These are phyloP conservation scores for Candida tibetensis DNA, from an alignment of 805 yeast genomes.

Conservation along the genomic window DNA sequence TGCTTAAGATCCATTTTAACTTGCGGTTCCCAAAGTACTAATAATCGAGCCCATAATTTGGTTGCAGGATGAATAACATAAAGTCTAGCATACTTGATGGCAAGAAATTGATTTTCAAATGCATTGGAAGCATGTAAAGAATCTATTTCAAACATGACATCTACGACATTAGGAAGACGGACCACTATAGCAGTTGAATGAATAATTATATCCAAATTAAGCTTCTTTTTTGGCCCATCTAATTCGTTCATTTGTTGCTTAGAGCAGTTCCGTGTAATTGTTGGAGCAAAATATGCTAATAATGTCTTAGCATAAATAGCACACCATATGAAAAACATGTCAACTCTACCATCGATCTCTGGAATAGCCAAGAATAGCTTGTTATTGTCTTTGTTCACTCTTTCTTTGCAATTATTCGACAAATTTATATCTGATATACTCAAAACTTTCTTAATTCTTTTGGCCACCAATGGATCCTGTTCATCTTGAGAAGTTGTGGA, in stretches of 20 bases:
- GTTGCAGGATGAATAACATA: slow-evolving; percentile 52
- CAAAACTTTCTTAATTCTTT: slow-evolving; percentile 34
- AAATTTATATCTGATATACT: slow-evolving; percentile 23
- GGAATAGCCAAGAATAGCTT: slow-evolving; percentile 29
- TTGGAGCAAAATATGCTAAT: slow-evolving; percentile 32
- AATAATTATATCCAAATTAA: slow-evolving; percentile 29
- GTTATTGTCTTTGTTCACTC: slow-evolving; percentile 21
- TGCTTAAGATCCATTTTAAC: slow-evolving; percentile 14
- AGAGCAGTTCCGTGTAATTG: slow-evolving; percentile 25
- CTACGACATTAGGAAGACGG: slow-evolving; percentile 46
- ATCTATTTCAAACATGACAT: slow-evolving; percentile 46
- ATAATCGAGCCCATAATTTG: slow-evolving; percentile 37
- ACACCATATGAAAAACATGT: slow-evolving; percentile 43
- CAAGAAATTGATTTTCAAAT: slow-evolving; percentile 25
- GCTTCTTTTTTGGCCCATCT: slow-evolving; percentile 15
- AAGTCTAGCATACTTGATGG: slow-evolving; percentile 38
- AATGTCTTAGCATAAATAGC: slow-evolving; percentile 36
- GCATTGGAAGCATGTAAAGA: slow-evolving; percentile 25
- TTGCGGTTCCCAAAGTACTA: slow-evolving; percentile 31
- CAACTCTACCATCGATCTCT: slow-evolving; percentile 37
- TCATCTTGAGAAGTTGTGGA: slow-evolving; percentile 16
- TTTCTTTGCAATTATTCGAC: slow-evolving; percentile 16
- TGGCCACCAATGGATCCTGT: slow-evolving; percentile 12
- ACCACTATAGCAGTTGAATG: slow-evolving; percentile 39
- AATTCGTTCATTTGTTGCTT: slow-evolving; percentile 23